Evolutionary conservation across 2,329 filamentous ascomycete species (phyloP), one percentile per base, ranked within the genome.

Genomic region (Geosmithia flava): DNA sequence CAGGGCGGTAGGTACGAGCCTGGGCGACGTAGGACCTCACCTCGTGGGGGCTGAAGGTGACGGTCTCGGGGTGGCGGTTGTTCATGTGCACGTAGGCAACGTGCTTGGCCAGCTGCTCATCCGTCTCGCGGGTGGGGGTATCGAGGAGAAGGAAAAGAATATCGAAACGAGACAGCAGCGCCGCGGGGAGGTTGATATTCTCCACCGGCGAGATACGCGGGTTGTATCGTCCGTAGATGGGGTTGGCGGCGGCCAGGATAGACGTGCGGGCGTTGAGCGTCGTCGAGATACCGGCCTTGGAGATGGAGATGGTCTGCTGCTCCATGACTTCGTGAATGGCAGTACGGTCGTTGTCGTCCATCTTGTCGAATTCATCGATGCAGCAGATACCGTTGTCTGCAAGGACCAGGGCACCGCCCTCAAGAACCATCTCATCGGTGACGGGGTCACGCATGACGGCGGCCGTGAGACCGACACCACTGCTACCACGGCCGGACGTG

Each of bases 161-260:
- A 64, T 98, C 93, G 68, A 98, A 98, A 78, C 93, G 87, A 51
- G 91, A 96, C 48, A 98, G 79, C 19, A 98, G 80, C 19, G 93
- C 93, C 17, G 93, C 93, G n/a, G 93, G 93, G 41, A 98, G 81
- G 67, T 98, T 98, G 69, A 98, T 98, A 67, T 98, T 98, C 66
- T 98, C 93, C 23, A 98, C 90, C 0, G 93, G 93, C 1, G 91
- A 96, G 57, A 98, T 85, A 53, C 89, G 87, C 49, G 93, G 93
- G 69, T 98, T 98, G 74, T 98, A 98, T 53, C 93, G 87, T 53
- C 93, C 93, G 60, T 98, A 98, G 42, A 98, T 78, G 50, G 93
- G 93, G 69, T 98, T 98, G 55, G 93, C 93, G 19, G 93, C 93
- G 17, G 93, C 91, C 16, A 98, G 79, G 59, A 98, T 95, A 0